A percentile compares a stretch with the other conserved stretches of the same genome.
phyloP scores from a whole-genome alignment of 2,329 filamentous ascomycete species.

The Beauveria pseudobassiana region DNA sequence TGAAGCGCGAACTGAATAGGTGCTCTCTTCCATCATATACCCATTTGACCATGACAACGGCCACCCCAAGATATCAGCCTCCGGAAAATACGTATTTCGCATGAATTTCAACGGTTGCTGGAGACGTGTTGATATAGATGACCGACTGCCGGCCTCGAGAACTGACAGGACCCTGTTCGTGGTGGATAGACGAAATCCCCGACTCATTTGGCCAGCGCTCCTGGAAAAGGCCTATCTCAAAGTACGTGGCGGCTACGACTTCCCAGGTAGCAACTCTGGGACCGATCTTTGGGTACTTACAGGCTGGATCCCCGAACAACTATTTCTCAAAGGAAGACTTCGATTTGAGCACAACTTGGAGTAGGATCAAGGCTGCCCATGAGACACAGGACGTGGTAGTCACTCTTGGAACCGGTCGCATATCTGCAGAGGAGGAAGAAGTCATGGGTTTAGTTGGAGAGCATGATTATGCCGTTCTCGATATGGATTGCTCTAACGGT shows the following conservation, averaged over 20 bases:
- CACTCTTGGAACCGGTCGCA: conserved; percentile 81
- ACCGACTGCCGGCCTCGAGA: conserved; percentile 72
- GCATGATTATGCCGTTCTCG: conserved; percentile 89
- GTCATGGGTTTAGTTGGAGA: conserved; percentile 77
- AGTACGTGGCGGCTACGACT: conserved; percentile 91
- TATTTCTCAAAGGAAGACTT: conserved; percentile 77
- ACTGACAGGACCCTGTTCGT: conserved; percentile 75
- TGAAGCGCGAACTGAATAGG: conserved; percentile 32
- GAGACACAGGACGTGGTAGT: conserved; percentile 73
- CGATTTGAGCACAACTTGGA: conserved; percentile 70
- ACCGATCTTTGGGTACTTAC: conserved; percentile 90
- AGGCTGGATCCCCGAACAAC: conserved; percentile 94
- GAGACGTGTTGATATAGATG: conserved; percentile 81
- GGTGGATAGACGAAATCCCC: conserved; percentile 73
- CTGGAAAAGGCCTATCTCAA: conserved; percentile 96
- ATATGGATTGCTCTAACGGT: conserved; percentile 57
- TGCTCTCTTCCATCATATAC: conserved; percentile 65
- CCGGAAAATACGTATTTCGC: conserved; percentile 85
- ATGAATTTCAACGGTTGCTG: conserved; percentile 94
- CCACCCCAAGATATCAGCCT: conserved; percentile 59
- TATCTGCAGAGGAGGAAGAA: conserved; percentile 69
- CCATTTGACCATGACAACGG: conserved; percentile 58
- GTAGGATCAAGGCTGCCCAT: conserved; percentile 66
- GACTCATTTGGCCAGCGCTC: conserved; percentile 83
- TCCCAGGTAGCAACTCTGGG: conserved; percentile 93